Percentiles rank a stretch among this genome's conserved stretches.
Evolutionary conservation across 164 flowering plant genomes (phyloP).

Genomic region (Akebia trifoliata): DNA sequence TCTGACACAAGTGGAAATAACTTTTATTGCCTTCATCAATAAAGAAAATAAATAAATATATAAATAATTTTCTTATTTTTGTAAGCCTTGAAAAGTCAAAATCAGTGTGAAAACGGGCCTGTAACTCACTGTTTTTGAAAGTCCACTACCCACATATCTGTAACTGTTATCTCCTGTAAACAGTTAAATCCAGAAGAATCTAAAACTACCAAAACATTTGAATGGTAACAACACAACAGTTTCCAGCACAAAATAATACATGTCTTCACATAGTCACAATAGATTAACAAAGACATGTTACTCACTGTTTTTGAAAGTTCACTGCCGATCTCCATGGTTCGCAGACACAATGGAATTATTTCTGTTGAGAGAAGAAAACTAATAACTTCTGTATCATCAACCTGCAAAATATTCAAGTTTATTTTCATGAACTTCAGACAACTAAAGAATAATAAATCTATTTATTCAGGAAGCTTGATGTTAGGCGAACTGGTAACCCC

Average conservation of each 20-base stretch:
- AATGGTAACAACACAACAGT: no score
- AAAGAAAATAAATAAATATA: no score
- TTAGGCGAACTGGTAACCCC: no score
- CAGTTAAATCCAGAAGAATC: no score
- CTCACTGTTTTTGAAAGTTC: slow-evolving; percentile 88
- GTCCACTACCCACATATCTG: slow-evolving; percentile 18
- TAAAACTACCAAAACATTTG: no score
- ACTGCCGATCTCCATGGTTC: slow-evolving; percentile 93
- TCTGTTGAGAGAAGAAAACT: slow-evolving; percentile 67
- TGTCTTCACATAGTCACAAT: neutral
- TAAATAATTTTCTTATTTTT: no score
- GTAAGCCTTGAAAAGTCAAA: no score
- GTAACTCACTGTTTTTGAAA: slow-evolving; percentile 30
- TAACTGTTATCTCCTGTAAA: no score
- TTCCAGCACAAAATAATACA: slow-evolving; percentile 1
- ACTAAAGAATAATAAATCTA: neutral
- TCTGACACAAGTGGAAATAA: no score
- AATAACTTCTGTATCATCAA: slow-evolving; percentile 83
- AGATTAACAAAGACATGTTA: slow-evolving; percentile 17
- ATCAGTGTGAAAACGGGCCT: no score
- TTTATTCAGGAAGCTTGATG: no score
- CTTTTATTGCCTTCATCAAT: no score
- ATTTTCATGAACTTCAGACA: neutral
- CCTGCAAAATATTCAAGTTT: slow-evolving; percentile 41
- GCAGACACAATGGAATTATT: slow-evolving; percentile 39